Evolutionary conservation across 164 flowering plant species (phyloP).

Genomic region (Litsea cubeba): DNA sequence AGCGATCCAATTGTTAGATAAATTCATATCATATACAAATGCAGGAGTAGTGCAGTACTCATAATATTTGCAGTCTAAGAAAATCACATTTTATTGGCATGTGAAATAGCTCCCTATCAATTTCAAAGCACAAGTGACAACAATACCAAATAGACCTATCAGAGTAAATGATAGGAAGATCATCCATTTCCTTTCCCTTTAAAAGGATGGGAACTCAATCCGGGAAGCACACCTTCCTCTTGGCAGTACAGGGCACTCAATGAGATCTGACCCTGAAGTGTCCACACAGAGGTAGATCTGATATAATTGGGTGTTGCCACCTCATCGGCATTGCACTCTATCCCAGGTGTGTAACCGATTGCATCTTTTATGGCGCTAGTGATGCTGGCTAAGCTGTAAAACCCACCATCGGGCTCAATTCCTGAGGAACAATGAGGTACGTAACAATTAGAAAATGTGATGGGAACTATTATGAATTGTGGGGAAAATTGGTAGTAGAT

Average conservation of each 20-base stretch:
- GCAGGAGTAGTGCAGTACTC: too few species aligned
- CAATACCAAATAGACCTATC: too few species aligned
- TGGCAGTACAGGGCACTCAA: slow-evolving; percentile 44
- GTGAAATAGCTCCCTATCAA: too few species aligned
- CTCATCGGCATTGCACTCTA: slow-evolving; percentile 42
- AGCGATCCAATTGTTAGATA: too few species aligned
- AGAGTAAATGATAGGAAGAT: neutral
- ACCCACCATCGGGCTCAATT: slow-evolving; percentile 35
- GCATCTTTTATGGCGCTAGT: slow-evolving; percentile 33
- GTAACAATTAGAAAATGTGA: neutral
- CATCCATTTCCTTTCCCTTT: neutral
- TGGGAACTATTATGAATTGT: neutral
- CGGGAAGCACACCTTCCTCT: slow-evolving; percentile 28
- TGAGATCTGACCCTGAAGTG: slow-evolving; percentile 26
- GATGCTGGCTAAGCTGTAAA: slow-evolving; percentile 31
- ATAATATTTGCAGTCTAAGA: too few species aligned
- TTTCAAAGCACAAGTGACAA: too few species aligned
- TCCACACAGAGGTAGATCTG: slow-evolving; percentile 47
- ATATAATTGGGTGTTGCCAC: slow-evolving; percentile 36
- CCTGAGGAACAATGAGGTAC: slow-evolving; percentile 18
- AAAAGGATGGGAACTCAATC: slow-evolving; percentile 38
- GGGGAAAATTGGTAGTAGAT: neutral
- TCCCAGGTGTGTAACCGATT: slow-evolving; percentile 30
- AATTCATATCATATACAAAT: too few species aligned
- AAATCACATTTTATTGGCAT: too few species aligned